Conservation (phyloP, 2,329 filamentous ascomycete species). For the Sporothrix protearum region DNA sequence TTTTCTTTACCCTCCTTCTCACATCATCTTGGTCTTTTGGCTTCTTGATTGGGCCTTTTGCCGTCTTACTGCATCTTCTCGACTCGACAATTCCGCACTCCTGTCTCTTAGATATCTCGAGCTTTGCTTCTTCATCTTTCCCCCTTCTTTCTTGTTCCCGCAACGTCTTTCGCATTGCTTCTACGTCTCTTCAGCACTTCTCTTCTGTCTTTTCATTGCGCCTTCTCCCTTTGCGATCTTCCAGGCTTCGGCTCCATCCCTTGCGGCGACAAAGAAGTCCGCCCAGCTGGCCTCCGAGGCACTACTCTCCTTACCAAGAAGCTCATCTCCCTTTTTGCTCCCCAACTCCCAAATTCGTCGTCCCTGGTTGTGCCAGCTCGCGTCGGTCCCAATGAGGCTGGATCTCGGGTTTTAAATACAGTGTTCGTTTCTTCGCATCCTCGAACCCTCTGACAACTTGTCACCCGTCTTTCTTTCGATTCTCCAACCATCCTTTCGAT, state of each 20-base stretch:
- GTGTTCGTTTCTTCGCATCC: neutral
- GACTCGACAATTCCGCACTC: neutral
- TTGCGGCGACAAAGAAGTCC: neutral
- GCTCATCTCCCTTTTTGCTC: neutral
- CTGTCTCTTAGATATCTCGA: too few species aligned
- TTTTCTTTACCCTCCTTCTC: neutral
- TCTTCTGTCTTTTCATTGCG: neutral
- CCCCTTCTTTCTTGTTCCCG: neutral
- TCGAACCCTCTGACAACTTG: too few species aligned
- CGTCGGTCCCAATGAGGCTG: conserved; percentile 20
- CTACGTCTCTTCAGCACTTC: neutral
- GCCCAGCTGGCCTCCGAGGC: neutral
- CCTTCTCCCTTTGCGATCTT: neutral
- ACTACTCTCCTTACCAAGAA: neutral
- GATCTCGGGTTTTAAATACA: conserved; percentile 8
- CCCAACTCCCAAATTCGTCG: conserved; percentile 16
- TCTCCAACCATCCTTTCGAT: neutral
- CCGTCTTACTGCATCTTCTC: conserved; percentile 9
- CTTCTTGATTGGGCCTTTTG: conserved; percentile 6
- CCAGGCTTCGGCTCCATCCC: neutral
- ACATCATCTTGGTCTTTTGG: neutral
- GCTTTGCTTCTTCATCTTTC: neutral
- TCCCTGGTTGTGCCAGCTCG: conserved; percentile 8
- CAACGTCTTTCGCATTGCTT: neutral
- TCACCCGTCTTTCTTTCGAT: too few species aligned